These are phyloP conservation scores for Diversispora epigaea DNA, from an alignment of 192 early-diverging fungal genomes.

Conservation along the genomic window DNA sequence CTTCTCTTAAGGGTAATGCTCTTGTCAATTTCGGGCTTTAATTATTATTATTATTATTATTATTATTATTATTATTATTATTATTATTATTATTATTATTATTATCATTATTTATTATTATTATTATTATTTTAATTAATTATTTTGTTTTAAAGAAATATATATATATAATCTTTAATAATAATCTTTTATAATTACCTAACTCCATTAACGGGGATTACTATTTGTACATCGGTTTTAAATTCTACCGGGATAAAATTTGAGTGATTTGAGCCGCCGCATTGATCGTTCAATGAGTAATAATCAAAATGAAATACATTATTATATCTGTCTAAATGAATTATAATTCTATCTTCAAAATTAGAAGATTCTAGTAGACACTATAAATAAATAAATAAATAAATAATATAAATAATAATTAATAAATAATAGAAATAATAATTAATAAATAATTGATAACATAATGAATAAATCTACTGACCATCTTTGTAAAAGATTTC, in stretches of 20 bases:
- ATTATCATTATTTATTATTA: not conserved
- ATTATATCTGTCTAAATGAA: slow-evolving; percentile 21
- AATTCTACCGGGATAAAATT: not conserved
- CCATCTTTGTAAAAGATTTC: slow-evolving; percentile 27
- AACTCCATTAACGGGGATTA: slow-evolving; percentile 13
- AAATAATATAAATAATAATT: too few relatives aligned
- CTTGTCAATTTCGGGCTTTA: slow-evolving; percentile 25
- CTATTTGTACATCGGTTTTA: slow-evolving; percentile 28
- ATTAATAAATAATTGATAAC: not conserved
- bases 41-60: not conserved
- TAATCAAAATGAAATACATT: slow-evolving; percentile 32
- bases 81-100: not conserved
- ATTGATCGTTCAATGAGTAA: slow-evolving; percentile 16
- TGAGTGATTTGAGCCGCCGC: not conserved
- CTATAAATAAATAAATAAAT: not conserved
- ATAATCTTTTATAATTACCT: not conserved
- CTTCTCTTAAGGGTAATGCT: slow-evolving; percentile 17
- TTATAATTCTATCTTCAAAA: slow-evolving; percentile 32
- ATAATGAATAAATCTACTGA: not conserved
- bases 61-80: not conserved
- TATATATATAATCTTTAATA: too few relatives aligned
- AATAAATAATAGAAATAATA: too few relatives aligned
- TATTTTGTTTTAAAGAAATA: not conserved
- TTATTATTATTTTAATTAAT: not conserved
- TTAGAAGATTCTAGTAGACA: slow-evolving; percentile 30